Evolutionary conservation across 768 basidiomycete genomes (phyloP).

Genomic region (Lactifluus piperatus): DNA sequence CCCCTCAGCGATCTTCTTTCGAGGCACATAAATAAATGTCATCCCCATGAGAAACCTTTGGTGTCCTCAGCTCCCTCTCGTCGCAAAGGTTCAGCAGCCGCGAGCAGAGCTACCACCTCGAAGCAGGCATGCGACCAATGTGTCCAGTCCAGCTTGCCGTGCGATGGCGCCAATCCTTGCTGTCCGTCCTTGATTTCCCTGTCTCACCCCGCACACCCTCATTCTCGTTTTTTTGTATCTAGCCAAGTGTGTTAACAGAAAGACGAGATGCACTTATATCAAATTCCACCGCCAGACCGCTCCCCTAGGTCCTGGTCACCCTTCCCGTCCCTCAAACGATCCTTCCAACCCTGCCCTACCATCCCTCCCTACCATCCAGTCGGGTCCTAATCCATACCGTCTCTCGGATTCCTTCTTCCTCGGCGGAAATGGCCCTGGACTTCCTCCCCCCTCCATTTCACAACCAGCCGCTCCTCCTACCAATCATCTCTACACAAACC

Average conservation of each 20-base stretch:
- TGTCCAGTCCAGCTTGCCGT: constrained; percentile 63
- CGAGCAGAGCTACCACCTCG: constrained; percentile 65
- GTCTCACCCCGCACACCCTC: constrained; percentile 3
- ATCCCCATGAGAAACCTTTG: constrained; percentile 61
- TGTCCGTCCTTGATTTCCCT: constrained; percentile 35
- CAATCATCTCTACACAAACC: constrained; percentile 8
- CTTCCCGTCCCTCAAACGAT: constrained; percentile 20
- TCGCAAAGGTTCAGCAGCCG: constrained; percentile 58
- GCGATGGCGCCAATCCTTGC: constrained; percentile 75
- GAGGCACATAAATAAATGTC: constrained; percentile 82
- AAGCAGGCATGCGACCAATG: constrained; percentile 86
- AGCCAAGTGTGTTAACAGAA: constrained; percentile 71
- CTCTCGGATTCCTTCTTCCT: constrained; percentile 19
- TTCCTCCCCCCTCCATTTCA: constrained; percentile 4
- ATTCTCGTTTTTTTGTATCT: constrained; percentile 1
- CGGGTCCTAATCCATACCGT: constrained; percentile 7
- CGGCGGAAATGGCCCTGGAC: not conserved
- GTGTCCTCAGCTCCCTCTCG: constrained; percentile 35
- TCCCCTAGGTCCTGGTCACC: constrained; percentile 66
- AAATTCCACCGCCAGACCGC: constrained; percentile 80
- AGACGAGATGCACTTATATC: constrained; percentile 68
- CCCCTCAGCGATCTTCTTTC: constrained; percentile 67
- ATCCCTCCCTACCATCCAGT: constrained; percentile 5
- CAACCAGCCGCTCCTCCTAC: not conserved
- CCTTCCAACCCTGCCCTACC: constrained; percentile 4